Percentiles rank a stretch among this genome's conserved stretches.
These are phyloP conservation scores for Pyrenophora graminea DNA, from an alignment of 2,329 filamentous ascomycete genomes.

Conservation along the genomic window DNA sequence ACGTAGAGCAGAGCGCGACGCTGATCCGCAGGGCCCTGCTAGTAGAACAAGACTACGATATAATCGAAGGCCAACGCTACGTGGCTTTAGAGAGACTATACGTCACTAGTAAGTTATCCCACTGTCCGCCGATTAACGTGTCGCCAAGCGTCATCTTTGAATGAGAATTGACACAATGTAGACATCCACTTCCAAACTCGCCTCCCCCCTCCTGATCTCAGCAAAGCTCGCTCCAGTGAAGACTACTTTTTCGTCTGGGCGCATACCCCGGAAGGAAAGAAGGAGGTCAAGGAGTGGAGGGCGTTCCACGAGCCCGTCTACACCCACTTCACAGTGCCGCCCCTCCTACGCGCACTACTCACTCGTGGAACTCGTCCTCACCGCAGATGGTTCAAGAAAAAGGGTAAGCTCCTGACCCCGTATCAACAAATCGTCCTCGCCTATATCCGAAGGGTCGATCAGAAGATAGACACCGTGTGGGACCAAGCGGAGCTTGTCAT, in stretches of 20 bases:
- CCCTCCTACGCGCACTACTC: not conserved
- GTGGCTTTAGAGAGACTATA: too few species aligned
- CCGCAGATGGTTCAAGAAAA: not conserved
- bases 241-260: slow-evolving; percentile 1
- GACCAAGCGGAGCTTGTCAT: too few species aligned
- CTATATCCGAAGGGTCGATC: too few species aligned
- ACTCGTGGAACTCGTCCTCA: not conserved
- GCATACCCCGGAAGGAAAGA: not conserved
- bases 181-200: not conserved
- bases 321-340: not conserved
- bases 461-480: too few species aligned
- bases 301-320: not conserved
- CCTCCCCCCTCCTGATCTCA: not conserved
- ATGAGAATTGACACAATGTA: not conserved
- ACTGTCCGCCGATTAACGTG: too few species aligned
- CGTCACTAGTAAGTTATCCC: too few species aligned
- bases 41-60: too few species aligned
- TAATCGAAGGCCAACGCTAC: too few species aligned
- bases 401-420: not conserved
- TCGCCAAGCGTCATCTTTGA: too few species aligned
- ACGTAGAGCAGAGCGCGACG: too few species aligned
- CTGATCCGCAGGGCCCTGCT: too few species aligned
- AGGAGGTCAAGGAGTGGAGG: not conserved
- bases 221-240: not conserved
- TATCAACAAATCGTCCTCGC: not conserved